Conservation (phyloP, 352 stramenopile species). For the Phytophthora constricta region DNA sequence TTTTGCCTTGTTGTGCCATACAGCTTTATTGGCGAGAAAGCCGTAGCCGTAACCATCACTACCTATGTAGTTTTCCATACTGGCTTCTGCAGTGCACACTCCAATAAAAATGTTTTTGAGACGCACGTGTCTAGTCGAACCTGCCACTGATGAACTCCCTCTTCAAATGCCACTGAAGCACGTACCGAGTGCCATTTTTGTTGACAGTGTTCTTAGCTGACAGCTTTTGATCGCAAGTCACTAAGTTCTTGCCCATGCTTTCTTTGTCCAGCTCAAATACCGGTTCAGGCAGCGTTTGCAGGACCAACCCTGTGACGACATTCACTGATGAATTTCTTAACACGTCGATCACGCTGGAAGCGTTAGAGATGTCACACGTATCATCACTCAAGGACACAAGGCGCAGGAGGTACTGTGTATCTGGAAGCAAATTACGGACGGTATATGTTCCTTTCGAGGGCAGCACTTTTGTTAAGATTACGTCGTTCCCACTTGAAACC, state of each 20-base stretch:
- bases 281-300: conserved; percentile 66
- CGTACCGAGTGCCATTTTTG: conserved; percentile 93
- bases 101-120: conserved; percentile 94
- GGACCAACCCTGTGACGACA: conserved; percentile 19
- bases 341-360: not conserved
- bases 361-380: not conserved
- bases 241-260: conserved; percentile 77
- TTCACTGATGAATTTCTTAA: not conserved
- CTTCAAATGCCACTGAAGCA: conserved; percentile 66
- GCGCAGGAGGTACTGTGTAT: conserved; percentile 54
- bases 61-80: conserved; percentile 91
- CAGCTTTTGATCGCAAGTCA: conserved; percentile 75
- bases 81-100: conserved; percentile 70
- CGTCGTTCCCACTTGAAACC: not conserved
- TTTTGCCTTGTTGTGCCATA: conserved; percentile 94
- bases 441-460: conserved; percentile 48
- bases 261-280: conserved; percentile 76
- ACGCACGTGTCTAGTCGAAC: conserved; percentile 89
- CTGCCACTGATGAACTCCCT: conserved; percentile 88
- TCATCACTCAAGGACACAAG: conserved; percentile 15
- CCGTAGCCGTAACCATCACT: conserved; percentile 90
- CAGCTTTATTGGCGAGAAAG: conserved; percentile 91
- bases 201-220: conserved; percentile 86
- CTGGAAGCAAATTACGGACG: conserved; percentile 47
- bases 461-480: conserved; percentile 20